Conservation (phyloP, 805 yeast genomes). For the Metschnikowia vanudenii region DNA sequence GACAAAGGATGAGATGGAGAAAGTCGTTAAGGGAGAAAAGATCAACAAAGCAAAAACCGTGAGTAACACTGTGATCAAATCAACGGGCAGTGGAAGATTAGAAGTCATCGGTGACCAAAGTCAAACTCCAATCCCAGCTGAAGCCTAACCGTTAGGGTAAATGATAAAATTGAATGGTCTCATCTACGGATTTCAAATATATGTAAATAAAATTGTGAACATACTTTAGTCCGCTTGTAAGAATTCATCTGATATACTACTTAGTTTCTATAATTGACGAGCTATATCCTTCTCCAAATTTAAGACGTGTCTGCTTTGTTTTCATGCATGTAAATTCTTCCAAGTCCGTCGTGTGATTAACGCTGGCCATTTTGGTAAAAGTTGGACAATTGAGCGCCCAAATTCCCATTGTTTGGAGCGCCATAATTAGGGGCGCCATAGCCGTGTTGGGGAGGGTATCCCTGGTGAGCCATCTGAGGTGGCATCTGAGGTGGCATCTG, state of each 20-base stretch:
- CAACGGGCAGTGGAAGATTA: conserved; percentile 19
- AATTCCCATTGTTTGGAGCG: conserved; percentile 26
- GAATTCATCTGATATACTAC: too few relatives aligned
- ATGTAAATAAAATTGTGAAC: conserved; percentile 2
- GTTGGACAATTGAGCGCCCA: conserved; percentile 40
- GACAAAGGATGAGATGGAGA: conserved; percentile 86
- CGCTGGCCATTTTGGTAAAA: conserved; percentile 30
- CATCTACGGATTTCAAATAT: conserved; percentile 4
- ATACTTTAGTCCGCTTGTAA: too few relatives aligned
- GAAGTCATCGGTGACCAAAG: conserved; percentile 20
- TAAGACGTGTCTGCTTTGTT: too few relatives aligned
- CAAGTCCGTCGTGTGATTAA: not conserved
- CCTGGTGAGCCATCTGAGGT: conserved; percentile 10
- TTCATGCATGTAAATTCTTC: too few relatives aligned
- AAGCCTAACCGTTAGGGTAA: conserved; percentile 12
- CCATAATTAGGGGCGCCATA: conserved; percentile 16
- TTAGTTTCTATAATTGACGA: too few relatives aligned
- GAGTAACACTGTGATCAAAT: conserved; percentile 62
- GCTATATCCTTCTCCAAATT: too few relatives aligned
- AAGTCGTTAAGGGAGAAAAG: conserved; percentile 75
- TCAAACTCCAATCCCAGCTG: conserved; percentile 19
- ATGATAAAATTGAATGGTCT: not conserved
- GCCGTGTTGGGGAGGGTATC: conserved; percentile 12
- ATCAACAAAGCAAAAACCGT: conserved; percentile 65
- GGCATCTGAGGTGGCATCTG: conserved; percentile 7